These are phyloP conservation scores for Aegle marmelos DNA, from an alignment of 345 rosid species.

Conservation along the genomic window DNA sequence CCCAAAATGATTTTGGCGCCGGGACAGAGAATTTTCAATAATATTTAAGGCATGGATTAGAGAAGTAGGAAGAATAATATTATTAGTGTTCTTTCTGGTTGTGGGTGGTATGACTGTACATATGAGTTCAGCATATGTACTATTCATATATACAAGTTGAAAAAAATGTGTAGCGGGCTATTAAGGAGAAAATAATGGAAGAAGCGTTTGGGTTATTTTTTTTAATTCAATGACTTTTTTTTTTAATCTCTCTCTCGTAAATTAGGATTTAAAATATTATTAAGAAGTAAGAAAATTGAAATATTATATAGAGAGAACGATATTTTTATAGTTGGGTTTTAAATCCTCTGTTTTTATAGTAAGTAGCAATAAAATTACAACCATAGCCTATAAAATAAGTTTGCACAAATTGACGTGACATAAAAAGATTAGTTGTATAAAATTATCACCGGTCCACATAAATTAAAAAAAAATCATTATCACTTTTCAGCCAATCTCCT, in stretches of 20 bases:
- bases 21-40: constrained; percentile 75
- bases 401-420: too few species aligned
- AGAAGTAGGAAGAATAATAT: neutral
- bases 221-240: neutral
- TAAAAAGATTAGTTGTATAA: too few species aligned
- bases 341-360: too few species aligned
- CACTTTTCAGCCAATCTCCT: too few species aligned
- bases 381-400: too few species aligned
- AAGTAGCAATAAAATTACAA: too few species aligned
- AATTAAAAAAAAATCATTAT: too few species aligned
- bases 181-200: neutral
- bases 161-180: neutral
- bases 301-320: neutral
- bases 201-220: neutral
- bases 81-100: neutral
- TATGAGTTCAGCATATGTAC: neutral
- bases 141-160: neutral
- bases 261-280: too few species aligned
- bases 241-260: neutral
- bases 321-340: too few species aligned
- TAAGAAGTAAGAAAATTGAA: too few species aligned
- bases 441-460: too few species aligned
- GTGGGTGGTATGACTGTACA: neutral
- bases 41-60: neutral
- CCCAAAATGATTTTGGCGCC: constrained; percentile 77